Evolutionary conservation across 163 green algal genomes (phyloP), one percentile per base, ranked within the genome.

Genomic region (Chlamydomonas reinhardtii): DNA sequence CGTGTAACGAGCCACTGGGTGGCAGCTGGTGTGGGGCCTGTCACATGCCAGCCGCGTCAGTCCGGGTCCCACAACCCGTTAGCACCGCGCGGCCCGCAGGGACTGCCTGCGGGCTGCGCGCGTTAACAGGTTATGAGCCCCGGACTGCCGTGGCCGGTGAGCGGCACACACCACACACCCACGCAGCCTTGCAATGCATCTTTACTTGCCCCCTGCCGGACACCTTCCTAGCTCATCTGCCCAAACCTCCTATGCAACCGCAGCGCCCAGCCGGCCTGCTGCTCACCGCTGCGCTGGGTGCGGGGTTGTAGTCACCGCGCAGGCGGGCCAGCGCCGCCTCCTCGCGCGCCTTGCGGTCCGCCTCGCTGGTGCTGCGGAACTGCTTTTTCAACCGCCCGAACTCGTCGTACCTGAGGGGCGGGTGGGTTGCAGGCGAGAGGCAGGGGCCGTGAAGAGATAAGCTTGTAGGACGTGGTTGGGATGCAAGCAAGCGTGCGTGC

Each of bases 361-460:
- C 82, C 64, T 92, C 89, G 61, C 34, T 69, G 48, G 56, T 85
- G 37, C 83, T 86, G 17, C 95, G 85, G 74, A 92, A 94, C 90
- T 96, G 93, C 91, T 98, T 97, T 90, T 97, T 97, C 5, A 96
- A 79, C 52, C 95, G 93, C 31, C 96, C 96, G 92, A 97, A 98
- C 88, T 98, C 96, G 78, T 98, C 96, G 71, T 96, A 98, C 85
- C 94, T 98, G 71, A 0, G 39, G 31, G 48, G 39, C 39, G 39
- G 39, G 5, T 5, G 39, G 29, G 43, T 48, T 76, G 39, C 39
- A 48, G 8, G 39, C 5, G 5, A 48, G n/a, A n/a, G n/a, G n/a
- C n/a, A n/a, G n/a, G n/a, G n/a, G n/a, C n/a, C n/a, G n/a, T n/a
- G n/a, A n/a, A n/a, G n/a, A n/a, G n/a, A n/a, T n/a, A n/a, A n/a